These are phyloP conservation scores for Blastocystis sp. DNA, from an alignment of 352 stramenopile species.

Conservation along the genomic window DNA sequence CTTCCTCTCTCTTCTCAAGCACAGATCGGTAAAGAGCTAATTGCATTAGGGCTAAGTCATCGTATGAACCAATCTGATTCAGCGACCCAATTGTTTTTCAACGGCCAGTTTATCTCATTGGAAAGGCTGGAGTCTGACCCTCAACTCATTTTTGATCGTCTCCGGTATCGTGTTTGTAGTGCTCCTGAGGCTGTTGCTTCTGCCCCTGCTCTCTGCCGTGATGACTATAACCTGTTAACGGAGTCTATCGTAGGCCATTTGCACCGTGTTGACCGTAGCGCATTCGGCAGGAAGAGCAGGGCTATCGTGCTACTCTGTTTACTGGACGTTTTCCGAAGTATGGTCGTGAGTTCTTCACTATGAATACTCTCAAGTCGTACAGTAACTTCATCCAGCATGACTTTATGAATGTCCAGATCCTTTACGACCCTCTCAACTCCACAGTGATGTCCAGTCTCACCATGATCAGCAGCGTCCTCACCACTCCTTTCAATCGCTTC, in stretches of 20 bases:
- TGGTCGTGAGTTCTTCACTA: not conserved
- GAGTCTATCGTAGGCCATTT: not conserved
- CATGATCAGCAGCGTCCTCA: not conserved
- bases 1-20: not conserved
- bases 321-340: not conserved
- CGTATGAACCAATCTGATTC: not conserved
- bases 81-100: not conserved
- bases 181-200: not conserved
- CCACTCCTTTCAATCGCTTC: not conserved
- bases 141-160: not conserved
- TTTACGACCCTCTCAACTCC: not conserved
- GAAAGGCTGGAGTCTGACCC: not conserved
- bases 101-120: not conserved
- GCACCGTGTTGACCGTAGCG: not conserved
- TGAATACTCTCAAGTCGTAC: not conserved
- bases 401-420: not conserved
- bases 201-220: not conserved
- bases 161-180: not conserved
- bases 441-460: not conserved
- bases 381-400: not conserved
- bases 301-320: not conserved
- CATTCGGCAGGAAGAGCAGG: not conserved
- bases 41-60: not conserved
- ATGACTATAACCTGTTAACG: not conserved
- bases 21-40: constrained; percentile 37